Conservation (phyloP, 805 yeast species). For the Soucietia sequanensis region DNA sequence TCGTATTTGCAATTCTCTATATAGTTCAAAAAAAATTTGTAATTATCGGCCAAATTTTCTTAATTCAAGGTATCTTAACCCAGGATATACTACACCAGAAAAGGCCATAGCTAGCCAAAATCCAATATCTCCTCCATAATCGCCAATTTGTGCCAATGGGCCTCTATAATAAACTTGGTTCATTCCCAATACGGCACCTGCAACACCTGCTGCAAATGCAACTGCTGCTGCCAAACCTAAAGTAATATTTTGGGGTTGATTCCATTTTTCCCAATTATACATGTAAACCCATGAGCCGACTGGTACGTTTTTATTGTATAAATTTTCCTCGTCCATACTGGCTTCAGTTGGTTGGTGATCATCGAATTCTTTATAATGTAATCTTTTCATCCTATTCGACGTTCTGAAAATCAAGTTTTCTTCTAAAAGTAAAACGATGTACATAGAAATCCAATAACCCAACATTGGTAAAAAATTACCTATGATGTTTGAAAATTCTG, state of each 20-base stretch:
- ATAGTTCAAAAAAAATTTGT: background rate
- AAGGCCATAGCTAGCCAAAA: slow-evolving; percentile 38
- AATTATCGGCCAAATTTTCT: slow-evolving; percentile 22
- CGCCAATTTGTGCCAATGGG: slow-evolving; percentile 35
- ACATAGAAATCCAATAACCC: slow-evolving; percentile 42
- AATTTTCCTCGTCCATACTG: slow-evolving; percentile 1
- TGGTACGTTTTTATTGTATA: slow-evolving; percentile 3
- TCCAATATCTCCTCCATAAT: slow-evolving; percentile 35
- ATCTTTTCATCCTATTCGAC: slow-evolving; percentile 15
- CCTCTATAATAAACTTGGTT: slow-evolving; percentile 38
- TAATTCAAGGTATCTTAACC: slow-evolving; percentile 30
- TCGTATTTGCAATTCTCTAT: background rate
- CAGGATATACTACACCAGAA: slow-evolving; percentile 30
- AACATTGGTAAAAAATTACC: slow-evolving; percentile 42
- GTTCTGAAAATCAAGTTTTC: slow-evolving; percentile 33
- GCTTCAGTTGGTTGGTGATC: slow-evolving; percentile 10
- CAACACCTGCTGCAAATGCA: slow-evolving; percentile 30
- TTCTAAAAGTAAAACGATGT: slow-evolving; percentile 31
- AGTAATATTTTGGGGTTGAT: slow-evolving; percentile 24
- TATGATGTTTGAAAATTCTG: slow-evolving; percentile 31
- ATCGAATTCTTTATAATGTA: slow-evolving; percentile 28
- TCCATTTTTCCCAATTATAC: slow-evolving; percentile 33
- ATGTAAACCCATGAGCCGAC: slow-evolving; percentile 5
- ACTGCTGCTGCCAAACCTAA: slow-evolving; percentile 33
- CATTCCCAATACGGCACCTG: slow-evolving; percentile 43